Evolutionary conservation across 1,284 basidiomycete genomes (phyloP).

Genomic region (Pseudozyma hubeiensis): DNA sequence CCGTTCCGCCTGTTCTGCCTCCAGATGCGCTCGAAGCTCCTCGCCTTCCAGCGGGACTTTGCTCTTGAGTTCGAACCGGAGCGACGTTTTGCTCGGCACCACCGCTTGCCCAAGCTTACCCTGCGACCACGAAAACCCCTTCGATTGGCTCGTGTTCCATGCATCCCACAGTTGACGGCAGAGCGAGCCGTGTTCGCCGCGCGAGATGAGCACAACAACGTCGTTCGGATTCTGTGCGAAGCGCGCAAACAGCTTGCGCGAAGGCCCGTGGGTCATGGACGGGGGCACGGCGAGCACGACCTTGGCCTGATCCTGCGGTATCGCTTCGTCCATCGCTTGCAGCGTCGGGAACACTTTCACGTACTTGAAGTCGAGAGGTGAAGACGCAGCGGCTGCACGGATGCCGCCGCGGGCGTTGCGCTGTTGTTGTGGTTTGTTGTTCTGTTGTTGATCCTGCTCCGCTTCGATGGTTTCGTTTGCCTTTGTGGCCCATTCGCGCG

Average conservation of each 20-base stretch:
- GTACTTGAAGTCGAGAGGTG: conserved; percentile 71
- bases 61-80: conserved; percentile 77
- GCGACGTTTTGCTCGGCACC: conserved; percentile 15
- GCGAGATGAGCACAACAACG: conserved; percentile 55
- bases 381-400: conserved; percentile 21
- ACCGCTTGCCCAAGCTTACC: conserved; percentile 87
- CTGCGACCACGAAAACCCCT: conserved; percentile 81
- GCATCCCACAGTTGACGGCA: conserved; percentile 82
- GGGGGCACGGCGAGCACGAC: conserved; percentile 92
- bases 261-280: conserved; percentile 91
- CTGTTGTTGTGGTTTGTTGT: not conserved
- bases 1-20: conserved; percentile 81
- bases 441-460: conserved; percentile 21
- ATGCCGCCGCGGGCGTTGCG: conserved; percentile 5
- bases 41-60: conserved; percentile 76
- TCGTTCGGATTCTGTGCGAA: conserved; percentile 79
- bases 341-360: conserved; percentile 89
- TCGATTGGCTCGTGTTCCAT: conserved; percentile 85
- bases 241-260: conserved; percentile 83
- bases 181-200: conserved; percentile 82
- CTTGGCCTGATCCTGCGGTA: conserved; percentile 81
- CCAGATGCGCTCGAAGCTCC: conserved; percentile 84
- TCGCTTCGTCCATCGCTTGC: conserved; percentile 81
- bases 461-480: conserved; percentile 43
- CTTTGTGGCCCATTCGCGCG: conserved; percentile 79